Evolutionary conservation across 352 stramenopile genomes (phyloP).

Genomic region (Globisporangium splendens): DNA sequence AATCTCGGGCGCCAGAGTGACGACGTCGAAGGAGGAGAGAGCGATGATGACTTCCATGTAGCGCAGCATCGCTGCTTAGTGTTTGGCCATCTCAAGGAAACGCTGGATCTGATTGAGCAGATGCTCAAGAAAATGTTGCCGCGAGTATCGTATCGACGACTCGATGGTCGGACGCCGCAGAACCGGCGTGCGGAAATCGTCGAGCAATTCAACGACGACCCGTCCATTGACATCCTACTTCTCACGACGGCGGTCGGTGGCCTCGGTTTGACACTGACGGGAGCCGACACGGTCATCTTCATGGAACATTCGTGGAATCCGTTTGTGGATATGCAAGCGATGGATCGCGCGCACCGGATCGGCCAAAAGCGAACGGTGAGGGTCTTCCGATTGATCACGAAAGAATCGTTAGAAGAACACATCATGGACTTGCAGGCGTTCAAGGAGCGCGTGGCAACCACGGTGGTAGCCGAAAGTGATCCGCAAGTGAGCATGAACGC

Average conservation of each 20-base stretch:
- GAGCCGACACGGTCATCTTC: constrained; percentile 97
- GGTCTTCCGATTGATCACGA: constrained; percentile 78
- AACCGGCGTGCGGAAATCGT: constrained; percentile 80
- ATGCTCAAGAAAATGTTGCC: constrained; percentile 78
- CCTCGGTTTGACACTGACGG: constrained; percentile 95
- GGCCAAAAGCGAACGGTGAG: constrained; percentile 67
- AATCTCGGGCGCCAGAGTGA: constrained; percentile 21
- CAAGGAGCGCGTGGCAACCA: constrained; percentile 70
- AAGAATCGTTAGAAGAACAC: constrained; percentile 71
- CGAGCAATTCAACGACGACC: constrained; percentile 91
- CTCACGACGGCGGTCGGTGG: constrained; percentile 95
- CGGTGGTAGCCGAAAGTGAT: constrained; percentile 51
- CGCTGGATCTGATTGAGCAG: constrained; percentile 92
- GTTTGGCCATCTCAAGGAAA: constrained; percentile 93
- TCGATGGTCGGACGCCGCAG: constrained; percentile 90
- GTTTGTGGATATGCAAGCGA: constrained; percentile 93
- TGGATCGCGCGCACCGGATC: constrained; percentile 82
- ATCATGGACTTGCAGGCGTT: constrained; percentile 79
- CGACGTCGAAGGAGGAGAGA: constrained; percentile 5
- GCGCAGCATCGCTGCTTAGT: constrained; percentile 92
- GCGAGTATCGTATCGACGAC: constrained; percentile 73
- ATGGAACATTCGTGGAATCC: constrained; percentile 98
- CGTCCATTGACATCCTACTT: constrained; percentile 91
- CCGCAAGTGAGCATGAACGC: constrained; percentile 54
- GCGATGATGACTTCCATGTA: constrained; percentile 9